A percentile compares a stretch with the other conserved stretches of the same genome.
Conservation (phyloP, 2,329 filamentous ascomycete species). For the Trichoderma koningii region DNA sequence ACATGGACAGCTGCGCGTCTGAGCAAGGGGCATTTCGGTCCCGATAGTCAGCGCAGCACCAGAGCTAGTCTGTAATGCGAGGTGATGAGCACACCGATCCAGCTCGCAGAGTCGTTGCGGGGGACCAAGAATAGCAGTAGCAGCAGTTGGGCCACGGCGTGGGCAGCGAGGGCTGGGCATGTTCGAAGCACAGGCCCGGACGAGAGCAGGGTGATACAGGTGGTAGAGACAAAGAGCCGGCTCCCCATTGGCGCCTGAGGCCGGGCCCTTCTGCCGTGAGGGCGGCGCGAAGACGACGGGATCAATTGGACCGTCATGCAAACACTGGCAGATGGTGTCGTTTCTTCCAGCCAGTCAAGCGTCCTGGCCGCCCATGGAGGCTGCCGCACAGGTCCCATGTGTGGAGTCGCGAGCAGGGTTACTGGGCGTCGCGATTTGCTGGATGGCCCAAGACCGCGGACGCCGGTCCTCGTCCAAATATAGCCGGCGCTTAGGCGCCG, state of each 20-base stretch:
- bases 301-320: conserved; percentile 27
- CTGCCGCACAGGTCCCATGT: conserved; percentile 23
- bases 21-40: conserved; percentile 12
- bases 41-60: conserved; percentile 29
- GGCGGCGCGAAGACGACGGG: conserved; percentile 29
- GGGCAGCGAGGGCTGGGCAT: conserved; percentile 6
- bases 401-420: conserved; percentile 23
- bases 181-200: conserved; percentile 17
- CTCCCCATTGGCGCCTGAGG: conserved; percentile 27
- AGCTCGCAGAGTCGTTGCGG: conserved; percentile 23
- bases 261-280: conserved; percentile 26
- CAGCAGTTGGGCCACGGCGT: background rate
- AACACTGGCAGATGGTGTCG: conserved; percentile 26
- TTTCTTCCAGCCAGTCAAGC: conserved; percentile 25
- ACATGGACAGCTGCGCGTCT: conserved; percentile 21
- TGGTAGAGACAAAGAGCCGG: conserved; percentile 16
- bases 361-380: conserved; percentile 13
- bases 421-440: conserved; percentile 12
- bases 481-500: conserved; percentile 38
- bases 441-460: background rate
- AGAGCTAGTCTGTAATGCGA: conserved; percentile 29
- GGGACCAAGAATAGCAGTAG: conserved; percentile 30
- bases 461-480: conserved; percentile 33
- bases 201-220: conserved; percentile 17
- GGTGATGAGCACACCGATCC: conserved; percentile 29